Evolutionary conservation across 805 yeast genomes (phyloP).

Genomic region (Saccharomycopsis schoenii): DNA sequence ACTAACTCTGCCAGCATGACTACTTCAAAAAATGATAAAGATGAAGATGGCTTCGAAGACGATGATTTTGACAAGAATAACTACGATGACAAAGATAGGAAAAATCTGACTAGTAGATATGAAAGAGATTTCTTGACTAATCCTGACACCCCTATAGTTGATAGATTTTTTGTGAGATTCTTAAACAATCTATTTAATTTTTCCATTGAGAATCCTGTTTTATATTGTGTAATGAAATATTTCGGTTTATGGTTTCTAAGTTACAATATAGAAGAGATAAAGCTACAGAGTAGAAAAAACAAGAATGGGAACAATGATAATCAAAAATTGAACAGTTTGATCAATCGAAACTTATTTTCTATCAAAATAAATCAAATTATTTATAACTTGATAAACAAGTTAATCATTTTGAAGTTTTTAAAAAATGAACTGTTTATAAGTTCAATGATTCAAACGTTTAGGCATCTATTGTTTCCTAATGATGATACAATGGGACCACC

Average conservation of each 20-base stretch:
- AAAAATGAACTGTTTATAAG: constrained; percentile 20
- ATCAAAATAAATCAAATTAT: constrained; percentile 19
- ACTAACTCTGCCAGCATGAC: constrained; percentile 3
- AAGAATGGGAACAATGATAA: background rate
- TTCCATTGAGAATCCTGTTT: constrained; percentile 25
- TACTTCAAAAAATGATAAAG: background rate
- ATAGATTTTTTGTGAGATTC: constrained; percentile 21
- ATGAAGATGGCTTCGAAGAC: constrained; percentile 10
- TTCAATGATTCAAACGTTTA: constrained; percentile 22
- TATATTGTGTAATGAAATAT: constrained; percentile 25
- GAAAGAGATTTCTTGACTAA: constrained; percentile 22
- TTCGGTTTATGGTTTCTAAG: constrained; percentile 18
- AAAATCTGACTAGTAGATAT: background rate
- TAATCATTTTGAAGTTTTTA: constrained; percentile 17
- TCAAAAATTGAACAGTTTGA: background rate
- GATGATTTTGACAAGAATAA: background rate
- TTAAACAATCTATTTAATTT: background rate
- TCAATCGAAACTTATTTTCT: constrained; percentile 15
- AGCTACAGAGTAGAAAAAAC: background rate
- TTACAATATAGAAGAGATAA: constrained; percentile 15
- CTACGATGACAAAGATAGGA: background rate
- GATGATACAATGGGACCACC: constrained; percentile 44
- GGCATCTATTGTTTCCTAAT: constrained; percentile 36
- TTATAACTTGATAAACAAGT: constrained; percentile 20
- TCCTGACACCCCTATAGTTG: constrained; percentile 25